Percentiles rank a stretch among this genome's conserved stretches.
Evolutionary conservation across 2,329 filamentous ascomycete species (phyloP).

Genomic region (Penicillium hesseltinei): DNA sequence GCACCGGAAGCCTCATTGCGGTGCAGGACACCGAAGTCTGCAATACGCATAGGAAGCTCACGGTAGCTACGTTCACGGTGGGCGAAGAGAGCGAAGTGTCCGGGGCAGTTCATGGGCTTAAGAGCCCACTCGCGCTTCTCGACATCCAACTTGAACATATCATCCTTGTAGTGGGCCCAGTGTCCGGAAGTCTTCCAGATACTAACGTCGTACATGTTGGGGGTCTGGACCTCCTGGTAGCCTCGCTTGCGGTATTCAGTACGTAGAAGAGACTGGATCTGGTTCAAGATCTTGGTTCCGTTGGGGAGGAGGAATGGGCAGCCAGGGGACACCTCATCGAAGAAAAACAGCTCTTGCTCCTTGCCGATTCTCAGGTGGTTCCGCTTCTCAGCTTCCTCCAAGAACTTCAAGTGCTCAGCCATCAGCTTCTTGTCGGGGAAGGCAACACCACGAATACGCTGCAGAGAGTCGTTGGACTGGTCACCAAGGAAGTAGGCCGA

Average conservation of each 20-base stretch:
- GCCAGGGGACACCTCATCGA: conserved; percentile 88
- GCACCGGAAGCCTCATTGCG: conserved; percentile 94
- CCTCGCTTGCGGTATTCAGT: conserved; percentile 89
- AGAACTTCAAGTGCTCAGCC: conserved; percentile 87
- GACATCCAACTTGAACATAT: conserved; percentile 83
- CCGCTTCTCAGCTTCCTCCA: conserved; percentile 96
- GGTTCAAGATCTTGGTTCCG: conserved; percentile 90
- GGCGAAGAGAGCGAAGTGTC: conserved; percentile 84
- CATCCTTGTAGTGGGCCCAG: conserved; percentile 90
- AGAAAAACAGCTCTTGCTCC: conserved; percentile 97
- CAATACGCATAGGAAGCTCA: conserved; percentile 86
- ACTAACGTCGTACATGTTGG: conserved; percentile 92
- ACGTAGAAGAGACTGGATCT: conserved; percentile 75
- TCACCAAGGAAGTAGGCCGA: conserved; percentile 93
- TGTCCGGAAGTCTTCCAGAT: conserved; percentile 95
- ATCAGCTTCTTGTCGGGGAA: conserved; percentile 97
- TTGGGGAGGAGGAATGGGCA: conserved; percentile 91
- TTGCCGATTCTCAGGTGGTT: conserved; percentile 92
- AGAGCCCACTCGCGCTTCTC: conserved; percentile 84
- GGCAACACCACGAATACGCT: conserved; percentile 93
- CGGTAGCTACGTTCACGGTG: conserved; percentile 82
- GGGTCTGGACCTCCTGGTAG: conserved; percentile 92
- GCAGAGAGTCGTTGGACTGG: conserved; percentile 88
- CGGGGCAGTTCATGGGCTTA: conserved; percentile 98
- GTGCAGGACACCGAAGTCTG: conserved; percentile 94